These are phyloP conservation scores for Colletotrichum sp. DNA, from an alignment of 2,329 filamentous ascomycete genomes.

Conservation along the genomic window DNA sequence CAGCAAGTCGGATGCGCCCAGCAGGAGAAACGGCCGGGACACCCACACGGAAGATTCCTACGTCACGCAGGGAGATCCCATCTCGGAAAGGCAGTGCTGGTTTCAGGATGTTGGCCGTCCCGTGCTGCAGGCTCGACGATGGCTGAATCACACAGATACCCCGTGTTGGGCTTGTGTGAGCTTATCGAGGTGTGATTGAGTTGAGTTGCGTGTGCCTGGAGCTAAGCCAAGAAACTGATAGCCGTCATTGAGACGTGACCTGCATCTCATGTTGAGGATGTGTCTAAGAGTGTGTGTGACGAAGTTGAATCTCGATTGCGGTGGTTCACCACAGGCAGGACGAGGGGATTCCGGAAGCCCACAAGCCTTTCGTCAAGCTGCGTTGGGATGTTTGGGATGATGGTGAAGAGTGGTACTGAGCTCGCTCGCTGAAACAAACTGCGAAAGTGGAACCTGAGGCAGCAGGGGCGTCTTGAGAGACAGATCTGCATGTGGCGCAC, in stretches of 20 bases:
- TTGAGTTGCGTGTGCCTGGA: not conserved
- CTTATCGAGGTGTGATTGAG: not conserved
- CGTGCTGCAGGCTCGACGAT: not conserved
- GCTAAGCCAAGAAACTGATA: not conserved
- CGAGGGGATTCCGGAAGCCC: not conserved
- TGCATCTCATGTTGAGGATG: not conserved
- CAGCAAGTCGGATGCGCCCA: not conserved
- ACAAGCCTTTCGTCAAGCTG: not conserved
- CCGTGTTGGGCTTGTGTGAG: not conserved
- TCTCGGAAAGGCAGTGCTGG: slow-evolving; percentile 7
- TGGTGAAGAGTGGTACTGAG: not conserved
- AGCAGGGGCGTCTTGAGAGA: not conserved
- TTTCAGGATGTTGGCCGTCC: slow-evolving; percentile 15
- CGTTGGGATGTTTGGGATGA: not conserved
- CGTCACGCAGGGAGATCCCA: slow-evolving; percentile 18
- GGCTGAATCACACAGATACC: not conserved
- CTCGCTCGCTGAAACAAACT: slow-evolving; percentile 3
- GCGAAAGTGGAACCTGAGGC: not conserved
- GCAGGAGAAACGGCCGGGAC: not conserved
- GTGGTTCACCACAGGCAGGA: not conserved
- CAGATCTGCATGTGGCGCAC: not conserved
- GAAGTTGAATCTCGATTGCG: not conserved
- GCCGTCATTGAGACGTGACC: not conserved
- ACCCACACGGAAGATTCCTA: slow-evolving; percentile 8
- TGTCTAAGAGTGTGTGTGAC: not conserved